Percentiles rank a stretch among this genome's conserved stretches.
phyloP scores from a whole-genome alignment of 306 rosid species.

The Lupinus albus region DNA sequence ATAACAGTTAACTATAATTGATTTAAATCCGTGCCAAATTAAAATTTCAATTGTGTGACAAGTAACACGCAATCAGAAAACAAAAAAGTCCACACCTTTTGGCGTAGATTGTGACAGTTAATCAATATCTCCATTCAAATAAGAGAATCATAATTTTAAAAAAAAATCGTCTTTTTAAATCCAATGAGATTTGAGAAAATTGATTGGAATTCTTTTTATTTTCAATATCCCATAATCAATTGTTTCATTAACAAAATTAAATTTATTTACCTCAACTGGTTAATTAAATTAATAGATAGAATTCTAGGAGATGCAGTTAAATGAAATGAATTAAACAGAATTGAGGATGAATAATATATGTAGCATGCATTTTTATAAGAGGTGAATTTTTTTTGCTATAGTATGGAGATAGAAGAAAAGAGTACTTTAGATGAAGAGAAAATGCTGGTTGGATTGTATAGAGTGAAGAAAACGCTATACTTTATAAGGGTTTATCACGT shows the following conservation, averaged over 20 bases:
- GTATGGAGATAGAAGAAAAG: no score
- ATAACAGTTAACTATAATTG: background rate
- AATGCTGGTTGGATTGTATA: no score
- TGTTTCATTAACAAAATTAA: background rate
- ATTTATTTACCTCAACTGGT: background rate
- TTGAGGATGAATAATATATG: no score
- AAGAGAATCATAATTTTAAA: background rate
- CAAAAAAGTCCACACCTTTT: constrained; percentile 7
- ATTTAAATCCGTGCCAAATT: background rate
- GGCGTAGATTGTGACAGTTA: constrained; percentile 21
- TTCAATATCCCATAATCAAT: constrained; percentile 7
- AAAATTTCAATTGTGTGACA: background rate
- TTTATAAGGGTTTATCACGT: no score
- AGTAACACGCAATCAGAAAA: constrained; percentile 21
- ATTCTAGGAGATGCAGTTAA: background rate
- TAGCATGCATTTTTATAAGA: no score
- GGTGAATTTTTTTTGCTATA: no score
- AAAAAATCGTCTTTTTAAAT: background rate
- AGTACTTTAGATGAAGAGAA: no score
- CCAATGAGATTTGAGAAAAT: constrained; percentile 8
- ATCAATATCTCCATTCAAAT: background rate
- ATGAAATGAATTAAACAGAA: no score
- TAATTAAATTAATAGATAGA: background rate
- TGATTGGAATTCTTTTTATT: background rate
- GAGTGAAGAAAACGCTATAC: no score